These are phyloP conservation scores for Ascoidea rubescens DNA, from an alignment of 805 yeast genomes.

Conservation along the genomic window DNA sequence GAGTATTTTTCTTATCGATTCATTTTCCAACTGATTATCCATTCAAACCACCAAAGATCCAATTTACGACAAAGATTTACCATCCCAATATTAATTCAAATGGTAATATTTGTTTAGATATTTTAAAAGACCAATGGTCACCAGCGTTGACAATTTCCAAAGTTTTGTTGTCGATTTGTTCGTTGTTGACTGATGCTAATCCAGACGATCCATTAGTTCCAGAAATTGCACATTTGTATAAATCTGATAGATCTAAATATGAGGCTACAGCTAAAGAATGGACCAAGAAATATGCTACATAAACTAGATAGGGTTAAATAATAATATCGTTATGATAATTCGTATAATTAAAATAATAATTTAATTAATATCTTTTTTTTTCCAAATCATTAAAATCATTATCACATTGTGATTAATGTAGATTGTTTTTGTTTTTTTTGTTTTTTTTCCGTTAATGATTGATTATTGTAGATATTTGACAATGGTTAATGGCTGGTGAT, in stretches of 20 bases:
- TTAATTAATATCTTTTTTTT: too few relatives aligned
- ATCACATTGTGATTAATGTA: too few relatives aligned
- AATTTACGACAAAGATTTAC: constrained; percentile 89
- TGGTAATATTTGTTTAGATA: constrained; percentile 94
- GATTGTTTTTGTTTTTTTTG: too few relatives aligned
- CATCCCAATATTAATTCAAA: constrained; percentile 95
- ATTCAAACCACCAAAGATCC: constrained; percentile 92
- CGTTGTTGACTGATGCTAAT: constrained; percentile 92
- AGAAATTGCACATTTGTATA: constrained; percentile 92
- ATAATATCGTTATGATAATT: too few relatives aligned
- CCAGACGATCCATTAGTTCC: constrained; percentile 99
- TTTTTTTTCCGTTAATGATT: too few relatives aligned
- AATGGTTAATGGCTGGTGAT: too few relatives aligned
- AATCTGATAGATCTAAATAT: constrained; percentile 84
- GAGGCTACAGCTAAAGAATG: constrained; percentile 97
- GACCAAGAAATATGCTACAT: constrained; percentile 97
- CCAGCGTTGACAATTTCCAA: constrained; percentile 96
- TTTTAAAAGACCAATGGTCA: constrained; percentile 97
- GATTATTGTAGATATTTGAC: too few relatives aligned
- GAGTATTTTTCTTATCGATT: constrained; percentile 90
- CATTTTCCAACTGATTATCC: constrained; percentile 99
- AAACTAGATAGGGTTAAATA: constrained; percentile 9
- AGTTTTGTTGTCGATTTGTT: constrained; percentile 87
- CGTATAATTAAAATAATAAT: too few relatives aligned
- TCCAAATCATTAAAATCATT: too few relatives aligned